phyloP scores from a whole-genome alignment of 2,329 filamentous ascomycete genomes.

The Aspergillus tubingensis region DNA sequence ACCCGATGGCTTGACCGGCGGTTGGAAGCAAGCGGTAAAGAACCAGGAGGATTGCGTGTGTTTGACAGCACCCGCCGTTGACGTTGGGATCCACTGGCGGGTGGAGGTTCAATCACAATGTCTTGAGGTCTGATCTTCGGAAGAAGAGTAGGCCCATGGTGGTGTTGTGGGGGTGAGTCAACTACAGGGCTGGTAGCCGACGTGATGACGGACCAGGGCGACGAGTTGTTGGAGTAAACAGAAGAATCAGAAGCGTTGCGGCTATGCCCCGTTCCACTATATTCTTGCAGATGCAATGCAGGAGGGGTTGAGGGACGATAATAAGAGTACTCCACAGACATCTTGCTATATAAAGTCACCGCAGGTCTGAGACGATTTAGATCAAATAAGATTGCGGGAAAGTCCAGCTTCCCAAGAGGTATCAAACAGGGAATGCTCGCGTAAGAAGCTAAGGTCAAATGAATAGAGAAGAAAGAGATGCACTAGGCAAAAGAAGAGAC shows the following conservation, averaged over 20 bases:
- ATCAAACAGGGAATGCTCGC: constrained; percentile 16
- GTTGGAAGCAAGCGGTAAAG: constrained; percentile 52
- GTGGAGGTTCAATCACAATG: constrained; percentile 67
- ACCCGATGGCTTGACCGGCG: constrained; percentile 49
- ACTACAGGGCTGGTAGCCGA: constrained; percentile 68
- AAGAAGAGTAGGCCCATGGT: constrained; percentile 72
- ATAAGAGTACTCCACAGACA: constrained; percentile 46
- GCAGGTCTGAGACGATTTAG: not conserved
- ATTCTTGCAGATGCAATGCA: constrained; percentile 36
- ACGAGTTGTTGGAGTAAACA: constrained; percentile 66
- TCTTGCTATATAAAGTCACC: constrained; percentile 25
- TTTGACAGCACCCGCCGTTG: constrained; percentile 56
- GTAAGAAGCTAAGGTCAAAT: constrained; percentile 13
- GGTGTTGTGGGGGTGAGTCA: constrained; percentile 70
- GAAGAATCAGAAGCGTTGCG: constrained; percentile 68
- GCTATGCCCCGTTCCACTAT: constrained; percentile 49
- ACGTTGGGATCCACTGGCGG: constrained; percentile 56
- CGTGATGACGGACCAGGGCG: constrained; percentile 68
- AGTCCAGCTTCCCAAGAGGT: constrained; percentile 28
- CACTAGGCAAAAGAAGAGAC: constrained; percentile 21
- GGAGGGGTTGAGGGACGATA: constrained; percentile 51
- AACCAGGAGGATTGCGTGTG: constrained; percentile 54
- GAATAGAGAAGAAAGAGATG: constrained; percentile 21
- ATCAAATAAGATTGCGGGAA: constrained; percentile 19
- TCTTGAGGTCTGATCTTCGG: constrained; percentile 87